phyloP scores from a whole-genome alignment of 208 protist genomes.

The Naegleria fowleri region DNA sequence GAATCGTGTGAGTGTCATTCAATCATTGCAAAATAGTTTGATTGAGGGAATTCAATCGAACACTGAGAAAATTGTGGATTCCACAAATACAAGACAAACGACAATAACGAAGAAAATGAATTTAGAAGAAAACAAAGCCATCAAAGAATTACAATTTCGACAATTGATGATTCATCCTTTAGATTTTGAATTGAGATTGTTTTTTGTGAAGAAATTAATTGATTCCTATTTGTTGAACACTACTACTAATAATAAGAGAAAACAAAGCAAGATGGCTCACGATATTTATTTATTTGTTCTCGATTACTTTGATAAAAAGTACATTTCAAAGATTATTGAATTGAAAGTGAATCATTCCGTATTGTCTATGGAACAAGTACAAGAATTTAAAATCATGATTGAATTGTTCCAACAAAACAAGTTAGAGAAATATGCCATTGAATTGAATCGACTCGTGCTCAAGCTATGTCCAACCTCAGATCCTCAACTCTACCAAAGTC shows the following conservation, averaged over 20 bases:
- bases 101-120: neutral
- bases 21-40: neutral
- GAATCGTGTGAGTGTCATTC: neutral
- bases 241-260: neutral
- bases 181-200: constrained; percentile 11
- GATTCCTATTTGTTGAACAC: neutral
- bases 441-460: neutral
- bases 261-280: neutral
- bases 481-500: neutral
- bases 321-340: neutral
- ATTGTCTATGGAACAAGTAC: neutral
- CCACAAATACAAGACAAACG: too few species aligned
- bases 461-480: neutral
- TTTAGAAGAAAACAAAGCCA: neutral
- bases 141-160: neutral
- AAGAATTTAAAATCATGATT: neutral
- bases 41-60: neutral
- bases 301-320: neutral
- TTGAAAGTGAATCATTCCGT: neutral
- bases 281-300: neutral
- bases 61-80: neutral
- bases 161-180: neutral
- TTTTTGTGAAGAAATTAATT: neutral
- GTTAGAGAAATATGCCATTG: neutral
- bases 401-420: neutral